Percentiles rank a stretch among this genome's conserved stretches.
Conservation (phyloP, 163 green algal genomes). For the Coccomyxa subellipsoidea region DNA sequence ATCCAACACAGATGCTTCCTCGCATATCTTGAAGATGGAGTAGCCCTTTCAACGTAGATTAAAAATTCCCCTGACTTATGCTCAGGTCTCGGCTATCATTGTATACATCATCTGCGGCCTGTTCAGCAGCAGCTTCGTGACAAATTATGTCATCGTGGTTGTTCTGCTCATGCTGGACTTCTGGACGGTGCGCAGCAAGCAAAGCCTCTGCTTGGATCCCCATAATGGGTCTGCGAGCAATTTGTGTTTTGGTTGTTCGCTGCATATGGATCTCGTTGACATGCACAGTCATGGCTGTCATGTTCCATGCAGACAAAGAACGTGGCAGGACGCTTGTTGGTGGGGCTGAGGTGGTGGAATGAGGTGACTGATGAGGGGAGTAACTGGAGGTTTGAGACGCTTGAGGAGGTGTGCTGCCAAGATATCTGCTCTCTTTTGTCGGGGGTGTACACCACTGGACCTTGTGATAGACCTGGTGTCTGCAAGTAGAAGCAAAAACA, state of each 20-base stretch:
- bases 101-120: constrained; percentile 42
- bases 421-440: background rate
- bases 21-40: too few relatives aligned
- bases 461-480: background rate
- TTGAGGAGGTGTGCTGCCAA: constrained; percentile 51
- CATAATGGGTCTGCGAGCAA: too few relatives aligned
- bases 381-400: constrained; percentile 84
- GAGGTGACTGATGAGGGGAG: constrained; percentile 81
- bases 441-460: background rate
- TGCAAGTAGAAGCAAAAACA: too few relatives aligned
- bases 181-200: constrained; percentile 69
- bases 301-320: constrained; percentile 85
- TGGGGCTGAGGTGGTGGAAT: constrained; percentile 92
- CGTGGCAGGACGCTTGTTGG: constrained; percentile 80
- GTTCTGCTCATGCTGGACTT: constrained; percentile 87
- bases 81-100: constrained; percentile 25
- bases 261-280: too few relatives aligned
- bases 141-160: constrained; percentile 84
- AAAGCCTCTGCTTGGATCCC: background rate
- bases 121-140: constrained; percentile 69
- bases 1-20: too few relatives aligned
- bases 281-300: too few relatives aligned
- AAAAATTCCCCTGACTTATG: background rate
- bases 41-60: too few relatives aligned
- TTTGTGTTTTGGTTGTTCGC: too few relatives aligned